Percentiles rank a stretch among this genome's conserved stretches.
Conservation (phyloP, 164 flowering plant species). For the Aristolochia fimbriata region DNA sequence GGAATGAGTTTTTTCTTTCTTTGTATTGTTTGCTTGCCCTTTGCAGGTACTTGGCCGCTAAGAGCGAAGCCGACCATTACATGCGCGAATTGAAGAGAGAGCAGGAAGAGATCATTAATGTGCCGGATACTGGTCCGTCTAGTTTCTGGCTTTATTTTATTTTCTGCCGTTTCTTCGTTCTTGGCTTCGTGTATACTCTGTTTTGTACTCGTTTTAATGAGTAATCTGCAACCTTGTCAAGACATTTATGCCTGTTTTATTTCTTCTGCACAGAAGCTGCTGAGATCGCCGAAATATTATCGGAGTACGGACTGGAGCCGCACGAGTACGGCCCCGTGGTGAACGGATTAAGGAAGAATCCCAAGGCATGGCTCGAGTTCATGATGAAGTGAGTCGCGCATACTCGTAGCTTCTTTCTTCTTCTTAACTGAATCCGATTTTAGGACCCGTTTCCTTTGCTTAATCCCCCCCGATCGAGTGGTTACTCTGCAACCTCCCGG, state of each 20-base stretch:
- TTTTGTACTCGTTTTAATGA: background rate
- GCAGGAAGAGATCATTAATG: slow-evolving; percentile 66
- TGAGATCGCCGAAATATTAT: slow-evolving; percentile 66
- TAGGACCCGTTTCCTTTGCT: no score
- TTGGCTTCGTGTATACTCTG: background rate
- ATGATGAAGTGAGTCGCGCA: slow-evolving; percentile 73
- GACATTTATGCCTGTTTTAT: background rate
- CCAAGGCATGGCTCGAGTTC: slow-evolving; percentile 85
- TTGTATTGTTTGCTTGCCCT: background rate
- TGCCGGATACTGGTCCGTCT: slow-evolving; percentile 65
- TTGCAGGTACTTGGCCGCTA: slow-evolving; percentile 77
- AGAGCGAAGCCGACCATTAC: slow-evolving; percentile 94
- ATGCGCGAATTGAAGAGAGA: slow-evolving; percentile 68
- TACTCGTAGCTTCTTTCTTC: background rate
- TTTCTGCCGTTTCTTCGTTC: background rate
- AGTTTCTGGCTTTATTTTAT: background rate
- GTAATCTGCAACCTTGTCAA: no score
- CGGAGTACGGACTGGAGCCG: slow-evolving; percentile 62
- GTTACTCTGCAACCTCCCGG: background rate
- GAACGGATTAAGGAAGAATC: slow-evolving; percentile 59
- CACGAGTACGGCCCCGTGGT: slow-evolving; percentile 72
- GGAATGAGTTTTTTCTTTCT: background rate
- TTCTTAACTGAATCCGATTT: background rate
- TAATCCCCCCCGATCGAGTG: no score
- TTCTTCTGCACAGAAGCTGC: slow-evolving; percentile 60